phyloP scores from a whole-genome alignment of 345 rosid genomes.

The Microthlaspi erraticum region DNA sequence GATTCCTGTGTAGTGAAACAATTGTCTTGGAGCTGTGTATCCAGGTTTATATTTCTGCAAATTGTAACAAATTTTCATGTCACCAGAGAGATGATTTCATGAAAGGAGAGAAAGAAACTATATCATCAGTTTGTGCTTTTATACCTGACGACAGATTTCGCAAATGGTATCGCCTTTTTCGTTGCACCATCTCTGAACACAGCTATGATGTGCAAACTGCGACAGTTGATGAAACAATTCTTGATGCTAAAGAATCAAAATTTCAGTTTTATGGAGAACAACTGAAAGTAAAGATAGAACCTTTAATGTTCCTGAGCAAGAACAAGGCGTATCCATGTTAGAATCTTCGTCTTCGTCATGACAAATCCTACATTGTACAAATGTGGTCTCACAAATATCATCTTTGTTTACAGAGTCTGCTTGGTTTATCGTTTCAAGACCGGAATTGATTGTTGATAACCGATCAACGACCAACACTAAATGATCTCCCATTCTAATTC shows the following conservation, averaged over 20 bases:
- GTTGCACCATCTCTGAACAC: conserved; percentile 91
- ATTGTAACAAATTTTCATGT: conserved; percentile 18
- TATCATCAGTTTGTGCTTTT: neutral
- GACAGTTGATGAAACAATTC: conserved; percentile 8
- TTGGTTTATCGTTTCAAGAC: conserved; percentile 47
- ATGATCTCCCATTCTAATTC: conserved; percentile 74
- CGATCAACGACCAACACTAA: conserved; percentile 67
- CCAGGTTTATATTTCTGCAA: conserved; percentile 69
- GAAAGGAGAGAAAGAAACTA: neutral
- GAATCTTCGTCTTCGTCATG: conserved; percentile 82
- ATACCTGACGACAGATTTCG: conserved; percentile 86
- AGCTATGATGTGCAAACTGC: conserved; percentile 86
- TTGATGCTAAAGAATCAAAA: conserved; percentile 1
- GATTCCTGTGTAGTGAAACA: conserved; percentile 58
- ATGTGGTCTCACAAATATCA: conserved; percentile 43
- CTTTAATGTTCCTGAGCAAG: conserved; percentile 90
- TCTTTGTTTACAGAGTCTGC: conserved; percentile 34
- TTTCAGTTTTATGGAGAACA: neutral
- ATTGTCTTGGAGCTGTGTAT: conserved; percentile 66
- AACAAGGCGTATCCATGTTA: conserved; percentile 83
- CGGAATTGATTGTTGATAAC: conserved; percentile 58
- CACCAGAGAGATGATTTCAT: neutral
- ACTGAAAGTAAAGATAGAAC: conserved; percentile 43
- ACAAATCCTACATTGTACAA: conserved; percentile 82
- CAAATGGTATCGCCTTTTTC: conserved; percentile 82